Evolutionary conservation across 192 early-diverging fungal genomes (phyloP), one percentile per base, ranked within the genome.

Genomic region (Coemansia guatemalensis): DNA sequence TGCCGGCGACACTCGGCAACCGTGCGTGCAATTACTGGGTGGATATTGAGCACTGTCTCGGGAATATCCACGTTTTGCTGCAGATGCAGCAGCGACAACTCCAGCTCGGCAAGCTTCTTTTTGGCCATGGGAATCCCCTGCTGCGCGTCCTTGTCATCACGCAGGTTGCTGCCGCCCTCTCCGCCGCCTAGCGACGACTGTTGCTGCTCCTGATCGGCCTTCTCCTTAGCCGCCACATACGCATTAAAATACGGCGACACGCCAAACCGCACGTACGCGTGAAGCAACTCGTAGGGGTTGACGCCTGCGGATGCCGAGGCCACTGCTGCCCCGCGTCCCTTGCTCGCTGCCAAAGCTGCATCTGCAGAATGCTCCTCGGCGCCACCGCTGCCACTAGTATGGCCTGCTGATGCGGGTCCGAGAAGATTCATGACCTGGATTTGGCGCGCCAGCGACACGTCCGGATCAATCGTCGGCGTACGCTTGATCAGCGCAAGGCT

Each of bases 31-130:
- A 99, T 88, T 2, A 88, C 81, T 20, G 93, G 94, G 73, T 99
- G 91, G 62, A 93, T 92, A 67, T 77, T 88, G 47, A 99, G 86
- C 2, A 81, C 77, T 23, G 93, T 88, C 11, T 98, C 95, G 6
- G 98, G 98, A 54, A 99, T 99, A 33, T 95, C 95, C 47, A 98
- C 91, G 68, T 99, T 97, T 66, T 99, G 96, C 82, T 99, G 97
- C 49, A 99, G 68, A 66, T 97, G 92, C 55, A 95, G 70, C 24
- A 99, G 85, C 14, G 93, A 92, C 30, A 99, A 88, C 71, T 97
- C 95, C 41, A 99, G 86, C 71, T 99, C 98, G 24, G 95, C 93
- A 65, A 99, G 91, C 83, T 99, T 99, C 86, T 97, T 98, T 69
- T 94, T 98, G 49, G 96, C 91, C 88, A 94, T 91, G 12, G 95